A percentile compares a stretch with the other conserved stretches of the same genome.
These are phyloP conservation scores for Parathielavia appendiculata DNA, from an alignment of 495 filamentous ascomycete genomes.

Conservation along the genomic window DNA sequence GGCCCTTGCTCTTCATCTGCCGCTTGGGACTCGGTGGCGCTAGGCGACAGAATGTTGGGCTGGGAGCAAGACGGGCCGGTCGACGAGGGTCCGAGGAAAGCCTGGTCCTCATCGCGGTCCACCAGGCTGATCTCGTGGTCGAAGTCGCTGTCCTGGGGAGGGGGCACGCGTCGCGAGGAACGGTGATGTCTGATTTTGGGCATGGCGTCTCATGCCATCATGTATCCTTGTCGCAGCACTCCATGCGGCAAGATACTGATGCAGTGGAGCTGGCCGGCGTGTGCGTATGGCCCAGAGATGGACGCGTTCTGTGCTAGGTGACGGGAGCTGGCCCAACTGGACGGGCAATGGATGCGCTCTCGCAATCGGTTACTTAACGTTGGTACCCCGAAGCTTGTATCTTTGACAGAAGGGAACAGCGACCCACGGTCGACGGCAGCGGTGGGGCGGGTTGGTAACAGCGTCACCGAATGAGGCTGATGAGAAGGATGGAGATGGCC, in stretches of 20 bases:
- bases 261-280: background rate
- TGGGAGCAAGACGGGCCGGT: conserved; percentile 11
- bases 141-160: conserved; percentile 50
- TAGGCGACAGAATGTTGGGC: background rate
- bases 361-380: background rate
- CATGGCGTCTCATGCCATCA: conserved; percentile 32
- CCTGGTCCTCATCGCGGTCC: conserved; percentile 38
- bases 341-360: background rate
- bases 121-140: conserved; percentile 59
- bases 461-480: background rate
- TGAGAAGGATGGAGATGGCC: background rate
- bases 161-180: conserved; percentile 45
- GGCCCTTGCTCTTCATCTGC: conserved; percentile 9
- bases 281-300: background rate
- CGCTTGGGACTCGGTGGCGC: background rate
- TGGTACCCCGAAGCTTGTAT: background rate
- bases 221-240: background rate
- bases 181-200: conserved; percentile 39
- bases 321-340: background rate
- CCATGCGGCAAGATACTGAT: conserved; percentile 11
- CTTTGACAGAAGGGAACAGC: background rate
- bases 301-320: background rate
- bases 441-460: background rate
- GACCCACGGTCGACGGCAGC: background rate
- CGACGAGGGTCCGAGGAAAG: background rate